A percentile compares a stretch with the other conserved stretches of the same genome.
These are phyloP conservation scores for Crucihimalaya himalaica DNA, from an alignment of 345 rosid species.

Conservation along the genomic window DNA sequence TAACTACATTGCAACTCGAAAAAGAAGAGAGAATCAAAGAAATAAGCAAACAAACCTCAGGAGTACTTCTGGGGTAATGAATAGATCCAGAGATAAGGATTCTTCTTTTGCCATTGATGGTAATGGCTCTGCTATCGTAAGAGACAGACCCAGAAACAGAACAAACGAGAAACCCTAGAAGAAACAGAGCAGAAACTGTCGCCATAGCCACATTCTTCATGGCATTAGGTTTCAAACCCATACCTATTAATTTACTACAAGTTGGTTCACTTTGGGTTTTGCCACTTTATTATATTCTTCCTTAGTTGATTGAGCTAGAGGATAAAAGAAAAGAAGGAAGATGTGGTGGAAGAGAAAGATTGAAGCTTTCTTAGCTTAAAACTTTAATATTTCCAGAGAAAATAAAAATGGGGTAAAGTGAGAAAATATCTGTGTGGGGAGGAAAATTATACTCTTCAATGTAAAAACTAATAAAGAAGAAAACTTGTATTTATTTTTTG, in stretches of 20 bases:
- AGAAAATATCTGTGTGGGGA: constrained; percentile 2
- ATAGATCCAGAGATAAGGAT: constrained; percentile 98
- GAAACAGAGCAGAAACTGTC: constrained; percentile 38
- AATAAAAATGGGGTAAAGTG: background rate
- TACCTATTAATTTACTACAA: constrained; percentile 14
- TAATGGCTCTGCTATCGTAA: constrained; percentile 76
- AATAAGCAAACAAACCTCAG: constrained; percentile 54
- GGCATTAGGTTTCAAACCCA: constrained; percentile 47
- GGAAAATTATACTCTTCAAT: constrained; percentile 21
- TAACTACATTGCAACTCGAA: constrained; percentile 14
- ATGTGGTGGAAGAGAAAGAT: constrained; percentile 25
- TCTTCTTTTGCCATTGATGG: constrained; percentile 86
- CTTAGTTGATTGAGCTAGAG: constrained; percentile 38
- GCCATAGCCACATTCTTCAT: constrained; percentile 52
- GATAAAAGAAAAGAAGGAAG: background rate
- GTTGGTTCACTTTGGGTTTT: constrained; percentile 15
- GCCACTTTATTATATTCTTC: constrained; percentile 52
- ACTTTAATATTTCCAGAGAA: background rate
- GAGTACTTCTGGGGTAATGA: constrained; percentile 97
- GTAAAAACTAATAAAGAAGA: constrained; percentile 22
- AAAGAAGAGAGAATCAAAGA: background rate
- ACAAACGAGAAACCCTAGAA: constrained; percentile 44
- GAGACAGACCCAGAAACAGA: constrained; percentile 74
- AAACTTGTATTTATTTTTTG: constrained; percentile 14
- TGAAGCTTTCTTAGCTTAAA: background rate